These are phyloP conservation scores for Dysphania ambrosioides DNA, from an alignment of 148 eudicot genomes.

Conservation along the genomic window DNA sequence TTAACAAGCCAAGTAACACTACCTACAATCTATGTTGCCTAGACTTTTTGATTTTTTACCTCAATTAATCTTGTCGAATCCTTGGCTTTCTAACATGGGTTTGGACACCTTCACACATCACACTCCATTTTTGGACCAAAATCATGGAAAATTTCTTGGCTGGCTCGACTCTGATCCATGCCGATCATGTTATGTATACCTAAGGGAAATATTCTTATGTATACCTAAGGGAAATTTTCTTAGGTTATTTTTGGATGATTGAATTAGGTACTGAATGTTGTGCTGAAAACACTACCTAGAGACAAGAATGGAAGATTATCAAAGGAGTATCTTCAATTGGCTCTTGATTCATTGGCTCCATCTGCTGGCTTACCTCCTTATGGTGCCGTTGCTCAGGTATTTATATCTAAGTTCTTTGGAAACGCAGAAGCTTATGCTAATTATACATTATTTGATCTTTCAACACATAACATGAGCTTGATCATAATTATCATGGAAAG, in stretches of 20 bases:
- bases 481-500: neutral
- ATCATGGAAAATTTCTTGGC: too few species aligned
- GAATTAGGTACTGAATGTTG: conserved; percentile 52
- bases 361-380: conserved; percentile 83
- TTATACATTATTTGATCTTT: neutral
- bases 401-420: neutral
- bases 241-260: conserved; percentile 7
- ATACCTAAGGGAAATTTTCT: neutral
- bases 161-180: too few species aligned
- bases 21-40: neutral
- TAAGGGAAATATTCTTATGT: too few species aligned
- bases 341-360: conserved; percentile 65
- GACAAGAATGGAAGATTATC: conserved; percentile 64
- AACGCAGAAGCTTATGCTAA: neutral
- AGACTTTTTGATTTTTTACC: too few species aligned
- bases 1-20: neutral
- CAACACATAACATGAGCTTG: neutral
- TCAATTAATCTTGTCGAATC: neutral
- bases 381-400: conserved; percentile 84
- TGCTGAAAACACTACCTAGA: conserved; percentile 48
- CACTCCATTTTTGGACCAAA: too few species aligned
- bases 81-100: neutral
- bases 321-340: conserved; percentile 57
- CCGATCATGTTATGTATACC: too few species aligned
- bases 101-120: too few species aligned